phyloP scores from a whole-genome alignment of 192 early-diverging fungal species.

The Podila minutissima region DNA sequence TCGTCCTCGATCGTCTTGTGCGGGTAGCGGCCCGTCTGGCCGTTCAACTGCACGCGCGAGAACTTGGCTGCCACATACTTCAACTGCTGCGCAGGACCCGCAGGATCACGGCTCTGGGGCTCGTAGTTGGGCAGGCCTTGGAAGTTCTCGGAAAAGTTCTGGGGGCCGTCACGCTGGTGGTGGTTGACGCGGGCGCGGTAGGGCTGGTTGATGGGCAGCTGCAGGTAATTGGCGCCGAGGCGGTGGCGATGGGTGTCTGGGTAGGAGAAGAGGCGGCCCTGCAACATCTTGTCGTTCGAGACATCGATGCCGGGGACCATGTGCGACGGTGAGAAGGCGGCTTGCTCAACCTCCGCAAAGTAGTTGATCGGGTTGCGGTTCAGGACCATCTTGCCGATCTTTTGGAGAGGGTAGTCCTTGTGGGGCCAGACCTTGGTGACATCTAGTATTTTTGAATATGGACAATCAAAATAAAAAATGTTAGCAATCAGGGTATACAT shows the following conservation, averaged over 20 bases:
- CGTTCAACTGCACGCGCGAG: constrained; percentile 55
- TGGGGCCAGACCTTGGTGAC: constrained; percentile 75
- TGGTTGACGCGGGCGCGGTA: constrained; percentile 62
- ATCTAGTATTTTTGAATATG: constrained; percentile 36
- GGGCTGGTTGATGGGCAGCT: constrained; percentile 87
- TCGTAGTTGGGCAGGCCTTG: constrained; percentile 80
- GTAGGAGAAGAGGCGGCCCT: constrained; percentile 80
- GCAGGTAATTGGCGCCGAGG: constrained; percentile 74
- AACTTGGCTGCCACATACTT: constrained; percentile 62
- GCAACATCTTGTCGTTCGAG: constrained; percentile 73
- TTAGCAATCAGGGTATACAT: not conserved
- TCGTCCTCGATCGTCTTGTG: constrained; percentile 66
- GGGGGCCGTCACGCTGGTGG: constrained; percentile 82
- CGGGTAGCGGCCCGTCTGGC: constrained; percentile 69
- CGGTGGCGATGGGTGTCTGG: constrained; percentile 77
- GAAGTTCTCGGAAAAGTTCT: constrained; percentile 64
- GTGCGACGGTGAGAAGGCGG: constrained; percentile 74
- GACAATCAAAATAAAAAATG: not conserved
- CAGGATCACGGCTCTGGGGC: constrained; percentile 68
- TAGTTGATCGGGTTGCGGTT: constrained; percentile 80
- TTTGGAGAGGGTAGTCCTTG: constrained; percentile 68
- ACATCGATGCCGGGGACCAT: constrained; percentile 77
- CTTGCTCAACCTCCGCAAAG: constrained; percentile 81
- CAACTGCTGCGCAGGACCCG: constrained; percentile 64
- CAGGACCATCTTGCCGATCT: constrained; percentile 75